Base-by-base conservation (phyloP, 2,329 filamentous ascomycete genomes). In the Pseudopyricularia javanii region DNA sequence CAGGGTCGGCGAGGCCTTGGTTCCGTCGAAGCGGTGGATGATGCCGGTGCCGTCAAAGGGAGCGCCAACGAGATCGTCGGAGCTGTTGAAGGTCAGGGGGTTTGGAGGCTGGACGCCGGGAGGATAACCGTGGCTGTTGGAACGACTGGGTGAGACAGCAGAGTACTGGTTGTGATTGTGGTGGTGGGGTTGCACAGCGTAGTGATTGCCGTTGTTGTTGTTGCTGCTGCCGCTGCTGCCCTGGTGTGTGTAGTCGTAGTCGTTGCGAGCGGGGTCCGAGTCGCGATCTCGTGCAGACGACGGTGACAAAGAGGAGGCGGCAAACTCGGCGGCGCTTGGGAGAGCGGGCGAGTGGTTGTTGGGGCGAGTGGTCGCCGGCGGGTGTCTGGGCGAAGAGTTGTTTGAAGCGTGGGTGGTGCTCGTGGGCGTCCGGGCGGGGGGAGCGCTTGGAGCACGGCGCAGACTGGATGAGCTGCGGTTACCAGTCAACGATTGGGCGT, bases 11-110 rank as follows among this genome's bases (percentile, higher is more conserved):
- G 40, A 40, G n/a, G 48, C 30, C 56, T 74, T 73, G 53, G 71
- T 72, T 55, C 74, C 74, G 60, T 82, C 78, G 62, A 83, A 72
- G 59, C 78, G 78, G 64, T 74, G 76, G 61, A 83, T 70, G 59
- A 83, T 82, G 58, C 75, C 75, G 54, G 73, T 75, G 60, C 78
- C 75, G 77, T 84, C 80, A 66, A 84, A 84, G 45, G 80, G 80
- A 57, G 79, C 78, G 60, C 80, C 80, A 67, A 84, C 73, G 55
- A 84, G 70, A 59, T 83, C 80, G 65, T 82, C 78, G 53, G 77
- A 73, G 9, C 71, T 64, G 59, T 70, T 70, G 56, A 69, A 67
- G 56, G 65, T 70, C 61, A 76, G 67, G 49, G 64, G 63, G 11
- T 50, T 50, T 33, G 32, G 58, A 64, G 67, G 62, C 66, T 57